phyloP scores from a whole-genome alignment of 805 yeast genomes.

The Wickerhamomyces queroliae region DNA sequence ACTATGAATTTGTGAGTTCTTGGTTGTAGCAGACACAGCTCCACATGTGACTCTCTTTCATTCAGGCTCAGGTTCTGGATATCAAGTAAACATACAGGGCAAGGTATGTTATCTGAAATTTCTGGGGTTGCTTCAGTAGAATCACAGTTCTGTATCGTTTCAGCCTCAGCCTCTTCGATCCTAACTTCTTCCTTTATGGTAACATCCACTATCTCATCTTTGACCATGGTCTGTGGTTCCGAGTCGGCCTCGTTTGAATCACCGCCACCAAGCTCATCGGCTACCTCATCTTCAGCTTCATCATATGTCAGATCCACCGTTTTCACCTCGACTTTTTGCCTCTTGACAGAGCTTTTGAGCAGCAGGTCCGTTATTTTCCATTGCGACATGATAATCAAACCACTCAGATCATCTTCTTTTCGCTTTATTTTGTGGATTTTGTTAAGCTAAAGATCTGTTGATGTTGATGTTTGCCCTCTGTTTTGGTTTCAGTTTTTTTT shows the following conservation, averaged over 20 bases:
- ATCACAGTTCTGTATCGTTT: background rate
- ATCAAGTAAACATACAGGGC: constrained; percentile 48
- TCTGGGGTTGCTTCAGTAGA: background rate
- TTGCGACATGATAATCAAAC: too few relatives aligned
- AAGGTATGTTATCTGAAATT: constrained; percentile 13
- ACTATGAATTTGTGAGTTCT: constrained; percentile 24
- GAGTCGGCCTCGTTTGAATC: background rate
- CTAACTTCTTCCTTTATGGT: too few relatives aligned
- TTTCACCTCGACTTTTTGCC: background rate
- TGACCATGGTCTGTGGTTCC: too few relatives aligned
- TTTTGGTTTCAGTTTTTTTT: too few relatives aligned
- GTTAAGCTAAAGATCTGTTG: too few relatives aligned
- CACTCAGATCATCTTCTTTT: background rate
- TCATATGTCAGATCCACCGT: background rate
- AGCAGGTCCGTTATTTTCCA: too few relatives aligned
- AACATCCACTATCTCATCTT: too few relatives aligned
- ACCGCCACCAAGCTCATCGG: background rate
- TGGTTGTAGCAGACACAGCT: constrained; percentile 36
- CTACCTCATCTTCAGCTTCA: background rate
- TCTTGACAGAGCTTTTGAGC: too few relatives aligned
- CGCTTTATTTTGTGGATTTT: too few relatives aligned
- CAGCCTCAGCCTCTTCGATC: background rate
- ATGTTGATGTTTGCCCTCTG: too few relatives aligned
- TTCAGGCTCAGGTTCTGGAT: constrained; percentile 33
- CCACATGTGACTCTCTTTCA: constrained; percentile 49